Base-by-base conservation (phyloP, 768 basidiomycete species). In the Megacollybia marginata region DNA sequence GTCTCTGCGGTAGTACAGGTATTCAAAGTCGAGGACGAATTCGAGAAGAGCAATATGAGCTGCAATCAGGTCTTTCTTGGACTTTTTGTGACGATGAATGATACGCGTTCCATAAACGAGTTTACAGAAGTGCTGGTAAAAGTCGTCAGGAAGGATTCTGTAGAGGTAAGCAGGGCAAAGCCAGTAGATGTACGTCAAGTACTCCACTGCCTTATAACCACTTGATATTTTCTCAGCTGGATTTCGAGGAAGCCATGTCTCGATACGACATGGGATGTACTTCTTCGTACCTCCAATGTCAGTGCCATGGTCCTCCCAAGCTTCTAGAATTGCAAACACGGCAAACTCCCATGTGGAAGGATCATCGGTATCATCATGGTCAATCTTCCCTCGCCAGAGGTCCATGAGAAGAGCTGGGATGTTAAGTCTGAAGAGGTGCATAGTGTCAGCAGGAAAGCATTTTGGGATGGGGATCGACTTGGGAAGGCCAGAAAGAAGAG, bases 121-220 rank as follows among this genome's bases (percentile, higher is more conserved):
- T 11, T 64, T 58, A 54, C 67, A 71, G 48, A 62, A 71, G 33
- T 66, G 60, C 5, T 46, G 28, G 52, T 57, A 68, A 18, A 40
- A 52, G 28, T 38, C 47, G 49, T 32, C 28, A 44, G 32, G 54
- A 23, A 51, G 55, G 31, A 49, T 15, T 6, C 44, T 18, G 28
- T 43, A 49, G n/a, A n/a, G n/a, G n/a, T n/a, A n/a, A n/a, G n/a
- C n/a, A n/a, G 52, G 57, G 9, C 47, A 48, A 9, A 58, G 49
- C 32, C 47, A 46, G 34, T 20, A 47, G 33, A 56, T 33, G 23
- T 56, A 58, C 18, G 54, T 8, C 13, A 52, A 20, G 19, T 5
- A 56, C 18, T 54, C 57, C 38, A 36, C 51, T 2, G 55, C 52
- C 33, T 59, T 59, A 40, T 56, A 58, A 1, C 55, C 56, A 45